phyloP scores from a whole-genome alignment of 345 rosid species.

The Abelmoschus esculentus region DNA sequence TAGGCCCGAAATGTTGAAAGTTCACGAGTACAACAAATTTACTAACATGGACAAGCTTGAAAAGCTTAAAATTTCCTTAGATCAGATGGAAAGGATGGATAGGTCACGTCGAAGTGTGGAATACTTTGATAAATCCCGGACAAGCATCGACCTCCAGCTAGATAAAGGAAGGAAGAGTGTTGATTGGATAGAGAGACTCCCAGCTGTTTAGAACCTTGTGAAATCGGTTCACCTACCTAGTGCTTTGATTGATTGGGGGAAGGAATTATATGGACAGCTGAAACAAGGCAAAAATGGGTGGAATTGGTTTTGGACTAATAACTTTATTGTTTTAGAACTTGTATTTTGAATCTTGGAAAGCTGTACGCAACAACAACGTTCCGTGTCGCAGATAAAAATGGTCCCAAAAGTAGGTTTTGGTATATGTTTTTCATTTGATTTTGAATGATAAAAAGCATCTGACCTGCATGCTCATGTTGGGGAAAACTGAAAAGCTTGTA shows the following conservation, averaged over 20 bases:
- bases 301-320: neutral
- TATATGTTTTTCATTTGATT: neutral
- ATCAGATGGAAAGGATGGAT: slow-evolving; percentile 80
- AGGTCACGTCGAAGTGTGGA: slow-evolving; percentile 87
- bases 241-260: neutral
- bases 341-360: no score
- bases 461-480: neutral
- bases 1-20: slow-evolving; percentile 33
- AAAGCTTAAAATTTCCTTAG: slow-evolving; percentile 49
- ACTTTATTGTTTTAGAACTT: neutral
- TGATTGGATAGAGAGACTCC: slow-evolving; percentile 55
- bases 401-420: neutral
- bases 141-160: slow-evolving; percentile 43
- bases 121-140: slow-evolving; percentile 64
- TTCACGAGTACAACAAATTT: slow-evolving; percentile 52
- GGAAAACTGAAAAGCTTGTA: slow-evolving; percentile 4
- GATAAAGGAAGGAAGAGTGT: slow-evolving; percentile 81
- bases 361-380: no score
- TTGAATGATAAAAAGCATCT: neutral
- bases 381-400: neutral
- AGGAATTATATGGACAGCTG: neutral
- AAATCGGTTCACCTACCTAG: neutral
- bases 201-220: neutral
- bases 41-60: slow-evolving; percentile 45
- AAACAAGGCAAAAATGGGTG: neutral